Percentiles rank a stretch among this genome's conserved stretches.
These are phyloP conservation scores for Vicia faba DNA, from an alignment of 306 rosid species.

Conservation along the genomic window DNA sequence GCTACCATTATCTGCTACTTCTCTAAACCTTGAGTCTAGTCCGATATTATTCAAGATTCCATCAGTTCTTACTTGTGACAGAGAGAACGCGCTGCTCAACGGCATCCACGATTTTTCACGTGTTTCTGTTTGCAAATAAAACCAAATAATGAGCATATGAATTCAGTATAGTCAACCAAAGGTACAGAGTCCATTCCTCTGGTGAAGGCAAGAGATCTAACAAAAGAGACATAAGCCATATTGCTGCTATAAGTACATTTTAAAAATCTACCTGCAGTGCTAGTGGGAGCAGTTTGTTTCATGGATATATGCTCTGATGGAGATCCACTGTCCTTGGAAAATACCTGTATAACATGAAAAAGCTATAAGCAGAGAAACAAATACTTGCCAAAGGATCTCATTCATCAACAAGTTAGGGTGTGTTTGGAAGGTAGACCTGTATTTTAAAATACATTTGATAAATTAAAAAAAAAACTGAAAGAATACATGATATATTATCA, in stretches of 20 bases:
- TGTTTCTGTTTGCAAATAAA: conserved; percentile 47
- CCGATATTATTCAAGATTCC: conserved; percentile 53
- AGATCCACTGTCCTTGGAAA: conserved; percentile 68
- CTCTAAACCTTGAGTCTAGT: conserved; percentile 37
- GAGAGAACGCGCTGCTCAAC: conserved; percentile 29
- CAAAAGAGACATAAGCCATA: conserved; percentile 2
- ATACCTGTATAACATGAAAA: conserved; percentile 54
- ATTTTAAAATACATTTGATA: too few relatives aligned
- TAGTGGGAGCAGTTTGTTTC: conserved; percentile 38
- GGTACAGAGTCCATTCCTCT: not conserved
- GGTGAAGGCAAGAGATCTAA: conserved; percentile 7
- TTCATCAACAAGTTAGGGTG: not conserved
- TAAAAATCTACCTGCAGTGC: conserved; percentile 41
- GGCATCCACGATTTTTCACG: conserved; percentile 30
- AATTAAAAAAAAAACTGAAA: too few relatives aligned
- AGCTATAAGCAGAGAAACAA: conserved; percentile 9
- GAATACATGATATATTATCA: too few relatives aligned
- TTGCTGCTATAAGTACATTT: conserved; percentile 14
- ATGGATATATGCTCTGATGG: conserved; percentile 35
- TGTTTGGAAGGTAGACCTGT: too few relatives aligned
- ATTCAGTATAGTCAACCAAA: conserved; percentile 4
- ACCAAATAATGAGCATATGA: conserved; percentile 13
- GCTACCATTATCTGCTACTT: conserved; percentile 26
- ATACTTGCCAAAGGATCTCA: conserved; percentile 11
- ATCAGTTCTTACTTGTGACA: conserved; percentile 46